phyloP scores from a whole-genome alignment of 2,329 filamentous ascomycete species.

The Teratosphaeria pseudoeucalypti region DNA sequence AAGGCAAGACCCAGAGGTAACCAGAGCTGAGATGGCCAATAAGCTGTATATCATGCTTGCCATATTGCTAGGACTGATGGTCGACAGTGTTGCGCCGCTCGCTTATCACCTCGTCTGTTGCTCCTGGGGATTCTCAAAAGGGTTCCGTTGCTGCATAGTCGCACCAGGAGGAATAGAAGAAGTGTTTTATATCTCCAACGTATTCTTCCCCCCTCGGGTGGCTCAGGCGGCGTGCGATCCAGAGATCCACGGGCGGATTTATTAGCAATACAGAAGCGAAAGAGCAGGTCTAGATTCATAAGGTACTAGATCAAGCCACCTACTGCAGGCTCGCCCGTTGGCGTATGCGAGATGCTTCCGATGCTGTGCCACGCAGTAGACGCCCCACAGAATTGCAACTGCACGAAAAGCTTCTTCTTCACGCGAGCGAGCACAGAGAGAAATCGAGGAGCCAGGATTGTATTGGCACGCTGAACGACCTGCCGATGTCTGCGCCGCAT shows the following conservation, averaged over 20 bases:
- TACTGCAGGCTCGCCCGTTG: not conserved
- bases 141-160: not conserved
- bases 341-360: not conserved
- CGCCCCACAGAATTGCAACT: not conserved
- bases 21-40: not conserved
- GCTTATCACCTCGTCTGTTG: not conserved
- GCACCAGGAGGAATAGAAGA: not conserved
- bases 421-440: not conserved
- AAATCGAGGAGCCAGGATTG: not conserved
- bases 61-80: not conserved
- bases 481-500: not conserved
- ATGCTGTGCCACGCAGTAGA: not conserved
- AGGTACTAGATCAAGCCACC: not conserved
- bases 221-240: not conserved
- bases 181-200: not conserved
- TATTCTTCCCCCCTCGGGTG: not conserved
- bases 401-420: not conserved
- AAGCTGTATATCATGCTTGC: not conserved
- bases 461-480: not conserved
- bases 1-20: not conserved
- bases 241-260: not conserved
- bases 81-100: not conserved
- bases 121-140: not conserved
- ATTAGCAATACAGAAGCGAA: not conserved
- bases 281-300: not conserved